Base-by-base conservation (phyloP, 2,329 filamentous ascomycete species). In the Epichloe sylvatica region DNA sequence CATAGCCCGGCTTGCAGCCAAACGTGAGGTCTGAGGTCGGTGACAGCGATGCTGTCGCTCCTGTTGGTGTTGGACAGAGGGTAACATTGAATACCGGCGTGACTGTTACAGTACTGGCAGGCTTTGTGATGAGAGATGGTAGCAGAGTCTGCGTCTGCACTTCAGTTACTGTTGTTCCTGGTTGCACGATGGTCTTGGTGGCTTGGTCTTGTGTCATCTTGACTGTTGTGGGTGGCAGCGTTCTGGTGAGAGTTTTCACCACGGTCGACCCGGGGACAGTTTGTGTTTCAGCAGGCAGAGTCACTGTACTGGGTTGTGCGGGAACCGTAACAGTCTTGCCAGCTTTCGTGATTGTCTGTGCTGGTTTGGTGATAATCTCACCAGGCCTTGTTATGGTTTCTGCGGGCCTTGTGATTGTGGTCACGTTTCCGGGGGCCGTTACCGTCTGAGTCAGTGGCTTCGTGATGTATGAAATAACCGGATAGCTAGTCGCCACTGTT, bases 1-100 rank as follows among this genome's bases (percentile, higher is more conserved):
- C 67, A 15, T 59, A 72, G 34, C 76, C 75, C 2, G 76, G 74
- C 12, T 53, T 46, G 58, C 77, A 80, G 46, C 77, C 77, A 66
- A 71, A 80, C 0, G 74, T 76, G 38, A 63, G 64, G 47, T 75
- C 55, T 2, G 71, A 72, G 17, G 56, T 56, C 4, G 61, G 57
- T 39, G 65, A 51, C 13, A 71, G 63, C 1, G 60, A 53, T 12
- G 45, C 59, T 49, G 37, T 62, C 42, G 19, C 49, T 30, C 70
- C 70, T 2, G 70, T 70, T 2, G 74, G 72, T 2, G 64, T 61
- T 3, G 73, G 62, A 51, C 76, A 79, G 4, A 67, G 54, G 13
- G 65, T 67, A 8, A 71, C 59, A 1, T 57, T 39, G 17, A 59
- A 61, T 15, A 60, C 52, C 3, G 58, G 56, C 3, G 62, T 59